Conservation (phyloP, 2,329 filamentous ascomycete genomes). For the Erysiphe neolycopersici region DNA sequence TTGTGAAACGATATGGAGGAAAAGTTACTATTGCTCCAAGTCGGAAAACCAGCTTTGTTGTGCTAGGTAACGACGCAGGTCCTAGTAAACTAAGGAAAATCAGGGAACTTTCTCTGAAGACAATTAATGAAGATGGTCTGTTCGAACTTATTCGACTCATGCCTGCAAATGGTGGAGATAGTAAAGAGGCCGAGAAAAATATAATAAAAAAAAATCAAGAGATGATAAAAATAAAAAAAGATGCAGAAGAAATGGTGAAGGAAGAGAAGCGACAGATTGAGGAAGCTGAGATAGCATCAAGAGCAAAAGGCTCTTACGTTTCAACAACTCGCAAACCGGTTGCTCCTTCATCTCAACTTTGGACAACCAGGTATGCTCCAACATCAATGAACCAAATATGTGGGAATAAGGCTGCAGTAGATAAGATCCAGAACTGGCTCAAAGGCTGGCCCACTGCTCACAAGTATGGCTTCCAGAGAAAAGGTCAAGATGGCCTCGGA, state of each 20-base stretch:
- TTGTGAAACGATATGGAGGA: constrained; percentile 85
- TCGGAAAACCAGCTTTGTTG: constrained; percentile 80
- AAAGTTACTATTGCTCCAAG: constrained; percentile 71
- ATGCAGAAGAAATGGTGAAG: constrained; percentile 63
- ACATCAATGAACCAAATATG: constrained; percentile 68
- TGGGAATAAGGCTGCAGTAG: constrained; percentile 74
- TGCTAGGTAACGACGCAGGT: constrained; percentile 73
- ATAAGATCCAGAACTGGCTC: constrained; percentile 75
- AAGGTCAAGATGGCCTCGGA: constrained; percentile 64
- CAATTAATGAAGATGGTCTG: constrained; percentile 79
- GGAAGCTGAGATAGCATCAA: constrained; percentile 17
- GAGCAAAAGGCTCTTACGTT: constrained; percentile 15
- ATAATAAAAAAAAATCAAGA: constrained; percentile 68
- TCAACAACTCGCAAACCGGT: constrained; percentile 17
- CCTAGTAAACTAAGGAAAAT: constrained; percentile 86
- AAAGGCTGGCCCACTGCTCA: constrained; percentile 54
- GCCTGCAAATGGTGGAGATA: constrained; percentile 64
- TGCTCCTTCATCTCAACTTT: constrained; percentile 36
- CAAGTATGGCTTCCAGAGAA: constrained; percentile 55
- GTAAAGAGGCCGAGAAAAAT: constrained; percentile 64
- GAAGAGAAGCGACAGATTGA: constrained; percentile 38
- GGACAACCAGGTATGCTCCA: constrained; percentile 90
- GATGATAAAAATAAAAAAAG: constrained; percentile 52
- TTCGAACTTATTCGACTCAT: constrained; percentile 61
- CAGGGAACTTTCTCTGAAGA: constrained; percentile 50